Evolutionary conservation across 352 stramenopile species (phyloP), one percentile per base, ranked within the genome.

Genomic region (Paralagenidium karlingii): DNA sequence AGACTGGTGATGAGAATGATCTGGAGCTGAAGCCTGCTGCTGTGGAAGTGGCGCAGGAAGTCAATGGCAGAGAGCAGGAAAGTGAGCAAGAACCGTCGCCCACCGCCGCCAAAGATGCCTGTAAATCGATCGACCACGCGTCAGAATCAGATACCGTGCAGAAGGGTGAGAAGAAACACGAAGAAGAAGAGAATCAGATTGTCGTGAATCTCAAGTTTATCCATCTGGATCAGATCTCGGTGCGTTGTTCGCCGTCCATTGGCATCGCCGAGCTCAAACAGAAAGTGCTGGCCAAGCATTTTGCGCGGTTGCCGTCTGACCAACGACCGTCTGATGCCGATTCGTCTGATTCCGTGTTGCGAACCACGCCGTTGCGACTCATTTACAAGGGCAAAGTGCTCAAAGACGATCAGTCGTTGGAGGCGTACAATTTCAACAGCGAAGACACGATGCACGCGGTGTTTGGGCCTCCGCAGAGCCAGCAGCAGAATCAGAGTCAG

Each of bases 331-430:
- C 26, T 11, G 9, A 30, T 18, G 22, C 34, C 21, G 40, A 27
- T 20, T 37, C 26, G 16, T 21, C 22, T 21, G 31, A 24, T 1
- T 32, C 21, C 25, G 33, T 20, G 8, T 29, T 1, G 20, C 26
- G 10, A 9, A 38, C 27, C 24, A 27, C 19, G 16, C 18, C 46
- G 7, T 37, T 68, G 44, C 53, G 60, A 8, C 34, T 74, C 15
- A 74, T 74, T 27, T 74, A 74, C 59, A 69, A 70, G 36, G 61
- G 61, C 11, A 74, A 67, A 24, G 58, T 74, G 19, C 41, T 74
- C 20, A 63, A 69, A 29, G 51, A 74, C 40, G 47, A 58, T 24
- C 55, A 60, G 24, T 33, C 41, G 33, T 56, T 74, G 22, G 29
- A 22, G 2, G 18, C 43, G 11, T 65, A 59, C 41, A 38, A 49